These are phyloP conservation scores for Alternaria consortialis DNA, from an alignment of 2,329 filamentous ascomycete genomes.

Conservation along the genomic window DNA sequence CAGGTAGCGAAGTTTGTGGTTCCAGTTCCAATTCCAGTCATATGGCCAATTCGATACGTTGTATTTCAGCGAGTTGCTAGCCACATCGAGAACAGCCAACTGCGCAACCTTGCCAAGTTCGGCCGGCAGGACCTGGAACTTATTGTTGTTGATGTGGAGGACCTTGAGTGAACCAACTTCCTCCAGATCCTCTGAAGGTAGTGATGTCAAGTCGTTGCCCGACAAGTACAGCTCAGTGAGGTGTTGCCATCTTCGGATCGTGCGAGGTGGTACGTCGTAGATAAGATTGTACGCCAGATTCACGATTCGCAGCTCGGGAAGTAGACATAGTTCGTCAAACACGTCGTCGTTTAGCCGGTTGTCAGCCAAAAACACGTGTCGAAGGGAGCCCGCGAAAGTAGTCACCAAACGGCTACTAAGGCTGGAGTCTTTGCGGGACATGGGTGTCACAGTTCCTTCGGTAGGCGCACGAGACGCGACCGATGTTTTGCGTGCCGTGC, in stretches of 20 bases:
- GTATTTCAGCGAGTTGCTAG: constrained; percentile 95
- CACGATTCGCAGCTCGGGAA: constrained; percentile 84
- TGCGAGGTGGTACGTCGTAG: constrained; percentile 87
- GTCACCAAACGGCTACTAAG: constrained; percentile 80
- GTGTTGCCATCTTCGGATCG: constrained; percentile 88
- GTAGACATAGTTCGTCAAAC: constrained; percentile 86
- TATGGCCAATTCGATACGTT: constrained; percentile 99
- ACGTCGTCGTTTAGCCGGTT: constrained; percentile 95
- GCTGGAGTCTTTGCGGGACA: constrained; percentile 85
- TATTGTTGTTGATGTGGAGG: constrained; percentile 95
- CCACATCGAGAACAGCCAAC: constrained; percentile 89
- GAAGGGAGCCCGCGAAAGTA: constrained; percentile 87
- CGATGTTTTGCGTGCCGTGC: constrained; percentile 74
- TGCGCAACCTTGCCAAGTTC: constrained; percentile 95
- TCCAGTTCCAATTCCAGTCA: constrained; percentile 99
- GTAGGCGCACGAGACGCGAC: constrained; percentile 74
- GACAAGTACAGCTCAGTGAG: constrained; percentile 93
- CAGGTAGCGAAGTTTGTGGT: constrained; percentile 91
- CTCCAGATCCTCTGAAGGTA: constrained; percentile 93
- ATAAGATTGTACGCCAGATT: constrained; percentile 96
- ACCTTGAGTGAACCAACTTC: constrained; percentile 87
- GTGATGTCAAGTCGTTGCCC: constrained; percentile 88
- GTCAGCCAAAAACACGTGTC: constrained; percentile 87
- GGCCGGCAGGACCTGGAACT: constrained; percentile 94
- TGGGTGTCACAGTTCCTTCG: constrained; percentile 66